phyloP scores from a whole-genome alignment of 345 rosid species.

The Aquilaria yunnanensis region DNA sequence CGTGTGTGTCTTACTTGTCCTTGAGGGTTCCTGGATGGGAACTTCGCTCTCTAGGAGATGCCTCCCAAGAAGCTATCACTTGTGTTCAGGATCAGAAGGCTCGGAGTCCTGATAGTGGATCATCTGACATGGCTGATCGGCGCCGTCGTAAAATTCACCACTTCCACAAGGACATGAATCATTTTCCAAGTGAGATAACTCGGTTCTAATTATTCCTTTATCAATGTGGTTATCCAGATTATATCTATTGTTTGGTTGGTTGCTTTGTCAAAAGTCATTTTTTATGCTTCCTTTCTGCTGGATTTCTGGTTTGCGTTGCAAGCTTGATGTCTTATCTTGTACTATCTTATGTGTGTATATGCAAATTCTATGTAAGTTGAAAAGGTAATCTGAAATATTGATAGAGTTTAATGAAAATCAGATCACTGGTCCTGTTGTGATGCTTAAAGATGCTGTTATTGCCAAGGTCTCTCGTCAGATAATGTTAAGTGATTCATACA shows the following conservation, averaged over 20 bases:
- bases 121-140: constrained; percentile 31
- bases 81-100: constrained; percentile 63
- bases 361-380: constrained; percentile 2
- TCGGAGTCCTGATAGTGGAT: constrained; percentile 26
- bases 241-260: background rate
- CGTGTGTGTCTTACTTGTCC: constrained; percentile 29
- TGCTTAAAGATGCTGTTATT: constrained; percentile 1
- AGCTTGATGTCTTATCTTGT: background rate
- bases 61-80: constrained; percentile 42
- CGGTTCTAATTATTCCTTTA: background rate
- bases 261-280: constrained; percentile 3
- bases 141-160: background rate
- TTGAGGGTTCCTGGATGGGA: constrained; percentile 36
- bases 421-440: background rate
- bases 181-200: constrained; percentile 79
- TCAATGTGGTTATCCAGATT: background rate
- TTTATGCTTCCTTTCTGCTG: constrained; percentile 1
- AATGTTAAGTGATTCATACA: no score
- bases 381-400: constrained; percentile 6
- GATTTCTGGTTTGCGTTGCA: constrained; percentile 2
- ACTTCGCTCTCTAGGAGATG: constrained; percentile 32
- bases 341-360: background rate
- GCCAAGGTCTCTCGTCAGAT: background rate
- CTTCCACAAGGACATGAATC: constrained; percentile 68
- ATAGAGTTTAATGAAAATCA: constrained; percentile 10